phyloP scores from a whole-genome alignment of 306 rosid genomes.

The Lupinus albus region DNA sequence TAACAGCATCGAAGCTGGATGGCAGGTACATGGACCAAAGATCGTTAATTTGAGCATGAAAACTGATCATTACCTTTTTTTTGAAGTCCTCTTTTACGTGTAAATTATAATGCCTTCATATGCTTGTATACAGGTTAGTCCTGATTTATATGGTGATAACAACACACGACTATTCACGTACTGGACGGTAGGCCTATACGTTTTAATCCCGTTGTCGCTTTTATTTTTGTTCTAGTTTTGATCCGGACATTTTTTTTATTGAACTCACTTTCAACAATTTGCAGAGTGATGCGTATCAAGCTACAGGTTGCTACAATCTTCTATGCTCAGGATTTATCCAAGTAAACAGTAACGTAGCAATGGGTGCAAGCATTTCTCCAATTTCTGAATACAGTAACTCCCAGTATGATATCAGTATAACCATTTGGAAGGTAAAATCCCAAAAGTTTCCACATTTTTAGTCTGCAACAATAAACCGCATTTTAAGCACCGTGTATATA shows the following conservation, averaged over 20 bases:
- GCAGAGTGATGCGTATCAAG: slow-evolving; percentile 99
- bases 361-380: slow-evolving; percentile 98
- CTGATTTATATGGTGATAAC: slow-evolving; percentile 93
- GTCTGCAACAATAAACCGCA: slow-evolving; percentile 19
- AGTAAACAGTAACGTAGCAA: slow-evolving; percentile 80
- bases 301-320: slow-evolving; percentile 99
- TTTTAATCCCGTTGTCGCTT: neutral
- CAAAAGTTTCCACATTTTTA: neutral
- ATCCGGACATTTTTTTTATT: neutral
- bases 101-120: neutral
- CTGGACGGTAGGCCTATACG: slow-evolving; percentile 79
- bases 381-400: slow-evolving; percentile 66
- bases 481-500: slow-evolving; percentile 7
- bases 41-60: neutral
- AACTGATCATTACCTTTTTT: neutral
- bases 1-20: slow-evolving; percentile 99
- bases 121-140: slow-evolving; percentile 74
- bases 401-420: slow-evolving; percentile 88
- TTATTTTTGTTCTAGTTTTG: neutral
- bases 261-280: slow-evolving; percentile 8
- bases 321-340: slow-evolving; percentile 98
- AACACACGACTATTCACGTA: slow-evolving; percentile 94
- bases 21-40: slow-evolving; percentile 70
- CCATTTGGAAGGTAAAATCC: slow-evolving; percentile 92
- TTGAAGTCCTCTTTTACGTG: slow-evolving; percentile 11